Conservation (phyloP, 108 stramenopile genomes). For the Schizochytrium sp. region DNA sequence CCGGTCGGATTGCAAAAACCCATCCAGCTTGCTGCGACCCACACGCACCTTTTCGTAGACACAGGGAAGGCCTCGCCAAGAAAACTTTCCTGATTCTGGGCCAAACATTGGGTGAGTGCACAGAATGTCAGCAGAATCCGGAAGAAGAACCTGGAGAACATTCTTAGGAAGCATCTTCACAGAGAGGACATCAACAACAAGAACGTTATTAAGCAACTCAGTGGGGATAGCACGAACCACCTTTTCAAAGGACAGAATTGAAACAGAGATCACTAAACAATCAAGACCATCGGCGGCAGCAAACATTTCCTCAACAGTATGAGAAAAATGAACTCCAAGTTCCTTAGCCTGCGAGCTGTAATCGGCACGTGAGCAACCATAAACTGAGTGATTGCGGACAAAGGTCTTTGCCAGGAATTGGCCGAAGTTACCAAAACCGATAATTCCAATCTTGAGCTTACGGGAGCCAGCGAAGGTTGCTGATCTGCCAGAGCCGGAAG, state of each 20-base stretch:
- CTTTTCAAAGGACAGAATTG: conserved; percentile 87
- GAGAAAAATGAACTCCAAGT: conserved; percentile 80
- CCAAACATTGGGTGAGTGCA: conserved; percentile 99
- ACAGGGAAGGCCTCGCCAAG: conserved; percentile 93
- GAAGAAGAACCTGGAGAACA: conserved; percentile 85
- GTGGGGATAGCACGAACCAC: conserved; percentile 78
- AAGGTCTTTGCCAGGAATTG: conserved; percentile 90
- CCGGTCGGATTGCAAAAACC: conserved; percentile 61
- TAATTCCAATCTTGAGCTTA: conserved; percentile 88
- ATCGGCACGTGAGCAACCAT: conserved; percentile 81
- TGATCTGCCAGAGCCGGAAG: conserved; percentile 22
- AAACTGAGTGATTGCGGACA: conserved; percentile 74
- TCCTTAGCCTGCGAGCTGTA: conserved; percentile 81
- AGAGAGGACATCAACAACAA: conserved; percentile 94
- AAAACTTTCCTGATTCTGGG: conserved; percentile 87
- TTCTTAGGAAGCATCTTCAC: conserved; percentile 94
- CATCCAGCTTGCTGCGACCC: conserved; percentile 67
- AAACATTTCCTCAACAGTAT: conserved; percentile 69
- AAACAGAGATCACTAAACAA: conserved; percentile 84
- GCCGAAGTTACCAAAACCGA: conserved; percentile 93
- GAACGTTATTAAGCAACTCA: conserved; percentile 67
- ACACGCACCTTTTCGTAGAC: conserved; percentile 94
- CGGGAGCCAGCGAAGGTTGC: neutral
- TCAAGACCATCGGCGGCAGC: conserved; percentile 77
- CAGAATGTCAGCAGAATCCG: conserved; percentile 87